Conservation (phyloP, 257 asterid genomes). For the Petunia secreta region DNA sequence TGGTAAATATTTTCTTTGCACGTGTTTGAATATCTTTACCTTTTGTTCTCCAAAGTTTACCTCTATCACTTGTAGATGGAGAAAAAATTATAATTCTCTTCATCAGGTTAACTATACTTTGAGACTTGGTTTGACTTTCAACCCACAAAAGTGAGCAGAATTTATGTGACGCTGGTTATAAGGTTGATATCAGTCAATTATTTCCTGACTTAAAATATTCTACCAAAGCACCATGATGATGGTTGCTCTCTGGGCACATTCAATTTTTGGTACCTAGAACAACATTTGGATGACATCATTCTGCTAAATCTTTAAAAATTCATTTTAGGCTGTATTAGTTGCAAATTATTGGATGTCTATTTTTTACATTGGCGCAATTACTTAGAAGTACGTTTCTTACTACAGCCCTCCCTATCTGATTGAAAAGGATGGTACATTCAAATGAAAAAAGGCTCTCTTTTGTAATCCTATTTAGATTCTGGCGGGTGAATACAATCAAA, state of each 20-base stretch:
- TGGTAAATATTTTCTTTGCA: slow-evolving; percentile 48
- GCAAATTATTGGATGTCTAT: slow-evolving; percentile 2
- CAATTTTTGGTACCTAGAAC: not conserved
- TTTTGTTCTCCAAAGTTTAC: slow-evolving; percentile 15
- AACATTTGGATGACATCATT: slow-evolving; percentile 20
- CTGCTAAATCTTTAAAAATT: slow-evolving; percentile 7
- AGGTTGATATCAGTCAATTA: not conserved
- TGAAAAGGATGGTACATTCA: too few relatives aligned
- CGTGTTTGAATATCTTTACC: not conserved
- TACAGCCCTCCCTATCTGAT: too few relatives aligned
- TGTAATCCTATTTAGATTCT: too few relatives aligned
- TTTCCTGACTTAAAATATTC: slow-evolving; percentile 11
- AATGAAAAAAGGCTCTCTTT: too few relatives aligned
- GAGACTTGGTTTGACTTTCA: slow-evolving; percentile 8
- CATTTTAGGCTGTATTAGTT: not conserved
- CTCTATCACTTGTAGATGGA: slow-evolving; percentile 10
- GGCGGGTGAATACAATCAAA: too few relatives aligned
- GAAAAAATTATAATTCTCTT: not conserved
- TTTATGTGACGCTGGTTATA: not conserved
- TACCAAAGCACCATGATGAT: not conserved
- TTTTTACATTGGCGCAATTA: too few relatives aligned
- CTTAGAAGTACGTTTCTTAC: too few relatives aligned
- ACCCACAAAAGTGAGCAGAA: not conserved
- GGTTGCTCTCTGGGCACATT: slow-evolving; percentile 4
- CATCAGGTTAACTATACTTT: not conserved